Base-by-base conservation (phyloP, 2,329 filamentous ascomycete genomes). In the Clathrospora elynae region DNA sequence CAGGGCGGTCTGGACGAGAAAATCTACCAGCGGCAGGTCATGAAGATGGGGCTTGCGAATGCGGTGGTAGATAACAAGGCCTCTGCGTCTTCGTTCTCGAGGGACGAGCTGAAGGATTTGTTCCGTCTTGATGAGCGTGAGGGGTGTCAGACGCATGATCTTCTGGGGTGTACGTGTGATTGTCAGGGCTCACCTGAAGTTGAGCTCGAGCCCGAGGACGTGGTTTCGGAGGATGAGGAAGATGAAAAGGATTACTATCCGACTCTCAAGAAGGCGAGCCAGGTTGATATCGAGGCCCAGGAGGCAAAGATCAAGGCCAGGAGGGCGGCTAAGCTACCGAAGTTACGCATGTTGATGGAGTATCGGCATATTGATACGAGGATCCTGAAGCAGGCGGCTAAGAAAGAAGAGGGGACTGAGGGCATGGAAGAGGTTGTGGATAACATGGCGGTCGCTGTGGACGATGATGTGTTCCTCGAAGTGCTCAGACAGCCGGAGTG, bases 1-100 rank as follows among this genome's bases (percentile, higher is more conserved):
- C 81, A 85, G 44, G 85, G 85, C 6, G 83, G 81, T 4, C 73
- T 89, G 12, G 86, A 88, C 51, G 85, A 89, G 68, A 88, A 87
- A 68, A 88, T 89, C 43, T 88, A 82, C 70, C 85, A 88, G 64
- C 75, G 86, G 6, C 86, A 89, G 62, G 74, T 87, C 24, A 86
- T 82, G 38, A 89, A 89, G 66, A 78, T 82, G 54, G 84, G 84
- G 2, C 73, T 89, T 2, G 84, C 85, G 2, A 84, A 87, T 58
- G 85, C 82, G 39, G 83, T 89, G 19, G 84, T 89, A 58, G 85
- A 88, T 51, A 78, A 82, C 47, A 86, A 85, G 61, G 75, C 76
- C 22, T 75, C 73, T 22, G 78, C 77, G 16, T 75, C 79, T 6
- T 81, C 80, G 22, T 89, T 89, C 61, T 84, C 83, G 0, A 72